Base-by-base conservation (phyloP, 345 rosid genomes). In the Brassica nigra region DNA sequence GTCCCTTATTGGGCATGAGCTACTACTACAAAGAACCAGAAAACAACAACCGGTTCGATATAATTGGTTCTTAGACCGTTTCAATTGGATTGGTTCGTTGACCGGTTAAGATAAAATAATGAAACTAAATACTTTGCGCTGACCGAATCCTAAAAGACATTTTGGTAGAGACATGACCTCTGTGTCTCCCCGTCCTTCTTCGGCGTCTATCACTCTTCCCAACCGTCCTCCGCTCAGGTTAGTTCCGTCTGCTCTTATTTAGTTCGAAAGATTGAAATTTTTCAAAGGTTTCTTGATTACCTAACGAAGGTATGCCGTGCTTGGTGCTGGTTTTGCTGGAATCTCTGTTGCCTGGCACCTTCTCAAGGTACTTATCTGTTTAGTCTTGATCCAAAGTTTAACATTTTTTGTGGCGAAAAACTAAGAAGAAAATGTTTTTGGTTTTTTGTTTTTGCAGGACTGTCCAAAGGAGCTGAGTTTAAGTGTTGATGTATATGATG, bases 321-420 rank as follows among this genome's bases (percentile, higher is more conserved):
- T 94, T 20, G 99, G 99, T 67, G 97, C 97, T 62, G 97, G 99
- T 79, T 92, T 95, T 70, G 97, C 98, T 62, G 97, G 99, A n/a
- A 86, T 95, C 69, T 95, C 99, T 23, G 95, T 92, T 57, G 89
- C 87, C 63, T 95, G 93, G 91, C 91, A 95, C 86, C 79, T 91
- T 62, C 84, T 95, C 61, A 90, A 86, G 90, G 97, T 88, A 68
- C 68, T 52, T 10, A 8, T 37, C 31, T 34, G 28, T 58, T 2
- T 58, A 44, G 12, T 69, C 62, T 61, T 52, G 31, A 11, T 70
- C 74, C 47, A 70, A 49, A 54, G 8, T 44, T 28, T 18, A 20
- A 14, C 42, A 31, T 31, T n/a, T 16, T 52, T 47, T 52, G 15
- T 52, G 58, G 23, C 8, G 5, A 52, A 5, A 15, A 44, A 5